Evolutionary conservation across 352 stramenopile species (phyloP).

Genomic region (Phytophthora pisi): DNA sequence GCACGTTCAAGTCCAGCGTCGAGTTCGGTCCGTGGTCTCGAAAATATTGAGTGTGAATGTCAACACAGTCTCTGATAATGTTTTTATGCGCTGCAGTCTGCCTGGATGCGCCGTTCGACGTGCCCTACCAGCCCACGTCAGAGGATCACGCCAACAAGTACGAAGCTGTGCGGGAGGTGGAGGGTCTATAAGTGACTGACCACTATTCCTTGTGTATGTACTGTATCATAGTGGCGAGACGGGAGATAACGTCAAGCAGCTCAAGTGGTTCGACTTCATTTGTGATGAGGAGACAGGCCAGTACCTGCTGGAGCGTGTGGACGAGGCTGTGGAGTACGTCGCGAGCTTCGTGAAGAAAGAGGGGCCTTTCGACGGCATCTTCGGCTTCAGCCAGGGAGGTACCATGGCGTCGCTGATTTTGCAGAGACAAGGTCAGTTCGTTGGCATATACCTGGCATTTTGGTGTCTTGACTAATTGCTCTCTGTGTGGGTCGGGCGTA

Average conservation of each 20-base stretch:
- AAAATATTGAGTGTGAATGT: slow-evolving; percentile 4
- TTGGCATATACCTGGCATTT: background rate
- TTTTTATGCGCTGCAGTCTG: slow-evolving; percentile 52
- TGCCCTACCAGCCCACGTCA: slow-evolving; percentile 71
- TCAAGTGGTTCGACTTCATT: slow-evolving; percentile 80
- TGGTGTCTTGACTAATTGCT: background rate
- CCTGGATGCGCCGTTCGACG: slow-evolving; percentile 73
- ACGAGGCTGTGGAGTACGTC: slow-evolving; percentile 76
- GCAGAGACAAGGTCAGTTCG: slow-evolving; percentile 58
- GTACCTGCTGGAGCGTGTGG: slow-evolving; percentile 52
- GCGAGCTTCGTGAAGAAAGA: slow-evolving; percentile 63
- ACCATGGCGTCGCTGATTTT: slow-evolving; percentile 73
- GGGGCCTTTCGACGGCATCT: slow-evolving; percentile 86
- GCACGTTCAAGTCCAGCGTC: slow-evolving; percentile 76
- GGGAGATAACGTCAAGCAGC: slow-evolving; percentile 57
- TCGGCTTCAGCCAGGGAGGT: slow-evolving; percentile 86
- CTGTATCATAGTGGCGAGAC: slow-evolving; percentile 24
- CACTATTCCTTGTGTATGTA: background rate
- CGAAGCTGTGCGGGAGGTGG: background rate
- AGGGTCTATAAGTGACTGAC: background rate
- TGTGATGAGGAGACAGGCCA: slow-evolving; percentile 47
- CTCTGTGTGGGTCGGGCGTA: slow-evolving; percentile 20
- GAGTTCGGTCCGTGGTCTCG: slow-evolving; percentile 68
- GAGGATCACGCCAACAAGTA: slow-evolving; percentile 59
- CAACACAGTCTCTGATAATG: background rate